Conservation (phyloP, 1,139 yeast species). For the Candida glucosophila region DNA sequence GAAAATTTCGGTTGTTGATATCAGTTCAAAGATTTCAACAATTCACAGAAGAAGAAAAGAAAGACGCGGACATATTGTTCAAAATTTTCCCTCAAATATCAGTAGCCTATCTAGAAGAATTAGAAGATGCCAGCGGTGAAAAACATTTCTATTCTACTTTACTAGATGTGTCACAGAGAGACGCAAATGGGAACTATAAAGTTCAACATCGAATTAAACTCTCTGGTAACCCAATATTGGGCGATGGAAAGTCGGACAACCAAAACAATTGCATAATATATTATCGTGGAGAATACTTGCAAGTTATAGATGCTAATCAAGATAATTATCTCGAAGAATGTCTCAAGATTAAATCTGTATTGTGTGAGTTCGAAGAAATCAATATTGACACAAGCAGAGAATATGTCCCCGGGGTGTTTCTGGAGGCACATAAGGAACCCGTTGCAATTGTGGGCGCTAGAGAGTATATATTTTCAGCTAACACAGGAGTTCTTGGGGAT, state of each 20-base stretch:
- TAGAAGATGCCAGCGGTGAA: conserved; percentile 20
- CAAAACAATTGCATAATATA: conserved; percentile 45
- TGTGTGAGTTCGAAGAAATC: conserved; percentile 43
- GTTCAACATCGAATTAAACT: conserved; percentile 38
- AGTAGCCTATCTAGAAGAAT: conserved; percentile 30
- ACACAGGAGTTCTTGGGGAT: conserved; percentile 46
- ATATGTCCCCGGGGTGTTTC: conserved; percentile 13
- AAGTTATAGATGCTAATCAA: conserved; percentile 48
- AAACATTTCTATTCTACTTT: conserved; percentile 25
- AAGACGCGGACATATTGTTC: conserved; percentile 27
- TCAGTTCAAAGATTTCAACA: conserved; percentile 35
- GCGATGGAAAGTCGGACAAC: conserved; percentile 52
- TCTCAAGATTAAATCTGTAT: conserved; percentile 40
- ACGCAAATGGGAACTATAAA: conserved; percentile 23
- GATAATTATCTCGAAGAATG: conserved; percentile 51
- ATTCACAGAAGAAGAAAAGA: conserved; percentile 27
- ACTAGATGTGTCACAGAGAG: conserved; percentile 34
- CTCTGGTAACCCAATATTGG: conserved; percentile 48
- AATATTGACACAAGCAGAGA: conserved; percentile 24
- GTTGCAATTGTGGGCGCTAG: conserved; percentile 50
- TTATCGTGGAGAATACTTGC: conserved; percentile 46
- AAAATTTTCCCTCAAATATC: conserved; percentile 39
- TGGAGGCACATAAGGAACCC: conserved; percentile 19
- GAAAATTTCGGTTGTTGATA: conserved; percentile 39
- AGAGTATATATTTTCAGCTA: conserved; percentile 48